A percentile compares a stretch with the other conserved stretches of the same genome.
These are phyloP conservation scores for Stephanodiscus triporus DNA, from an alignment of 108 stramenopile genomes.

Conservation along the genomic window DNA sequence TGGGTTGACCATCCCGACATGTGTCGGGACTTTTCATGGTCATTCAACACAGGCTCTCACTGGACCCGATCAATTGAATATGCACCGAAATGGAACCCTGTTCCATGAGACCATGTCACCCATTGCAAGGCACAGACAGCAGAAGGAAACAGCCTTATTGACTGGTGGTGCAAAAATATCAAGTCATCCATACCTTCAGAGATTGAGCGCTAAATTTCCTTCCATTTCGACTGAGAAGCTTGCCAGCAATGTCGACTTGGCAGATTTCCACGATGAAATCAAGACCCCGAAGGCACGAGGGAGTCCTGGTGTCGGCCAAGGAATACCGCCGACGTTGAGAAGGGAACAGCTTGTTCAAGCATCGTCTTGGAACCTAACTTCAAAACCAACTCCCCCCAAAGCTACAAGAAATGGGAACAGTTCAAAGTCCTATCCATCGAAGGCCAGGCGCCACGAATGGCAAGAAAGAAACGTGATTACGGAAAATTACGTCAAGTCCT, in stretches of 20 bases:
- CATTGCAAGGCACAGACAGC: slow-evolving; percentile 35
- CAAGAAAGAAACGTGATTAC: not conserved
- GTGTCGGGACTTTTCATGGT: slow-evolving; percentile 13
- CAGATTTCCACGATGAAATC: not conserved
- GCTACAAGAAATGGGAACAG: slow-evolving; percentile 10
- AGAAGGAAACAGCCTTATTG: not conserved
- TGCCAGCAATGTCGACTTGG: not conserved
- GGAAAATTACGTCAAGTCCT: not conserved
- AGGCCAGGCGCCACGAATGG: slow-evolving; percentile 2
- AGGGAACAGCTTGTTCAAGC: slow-evolving; percentile 32
- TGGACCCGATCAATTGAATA: slow-evolving; percentile 13
- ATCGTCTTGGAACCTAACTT: slow-evolving; percentile 1
- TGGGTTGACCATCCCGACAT: slow-evolving; percentile 37
- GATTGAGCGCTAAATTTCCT: slow-evolving; percentile 7
- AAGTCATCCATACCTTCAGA: slow-evolving; percentile 30
- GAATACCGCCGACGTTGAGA: not conserved
- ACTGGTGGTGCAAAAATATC: slow-evolving; percentile 12
- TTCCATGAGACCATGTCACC: slow-evolving; percentile 36
- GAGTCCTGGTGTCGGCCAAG: slow-evolving; percentile 1
- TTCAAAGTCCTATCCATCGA: not conserved
- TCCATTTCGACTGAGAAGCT: not conserved
- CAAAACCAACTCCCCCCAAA: not conserved
- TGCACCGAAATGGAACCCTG: slow-evolving; percentile 3
- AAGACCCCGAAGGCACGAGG: slow-evolving; percentile 19
- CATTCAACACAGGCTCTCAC: not conserved